Evolutionary conservation across 139 green algal genomes (phyloP), one percentile per base, ranked within the genome.

Genomic region (Tetradesmus lagerheimii): DNA sequence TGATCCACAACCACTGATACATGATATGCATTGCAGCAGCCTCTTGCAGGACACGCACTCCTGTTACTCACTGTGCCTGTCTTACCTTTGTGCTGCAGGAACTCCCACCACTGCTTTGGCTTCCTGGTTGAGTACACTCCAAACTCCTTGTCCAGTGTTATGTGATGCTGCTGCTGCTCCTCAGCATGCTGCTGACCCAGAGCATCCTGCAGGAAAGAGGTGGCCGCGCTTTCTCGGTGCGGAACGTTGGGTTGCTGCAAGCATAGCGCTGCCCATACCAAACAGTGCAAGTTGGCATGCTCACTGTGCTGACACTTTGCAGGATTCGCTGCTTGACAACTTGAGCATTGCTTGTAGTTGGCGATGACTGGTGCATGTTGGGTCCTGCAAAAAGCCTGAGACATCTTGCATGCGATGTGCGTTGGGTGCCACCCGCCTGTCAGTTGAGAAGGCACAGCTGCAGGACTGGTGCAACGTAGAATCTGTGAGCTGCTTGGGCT

Each of bases 11-110:
- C n/a, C n/a, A n/a, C n/a, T n/a, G n/a, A n/a, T n/a, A n/a, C n/a
- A n/a, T n/a, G n/a, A n/a, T n/a, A n/a, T n/a, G n/a, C n/a, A n/a
- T n/a, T n/a, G 23, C 75, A 41, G 35, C 12, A 41, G 2, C 34
- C 8, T n/a, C 25, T 47, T 62, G 38, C 39, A 16, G 57, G 57
- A n/a, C 57, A 15, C n/a, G n/a, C n/a, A n/a, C n/a, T n/a, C n/a
- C n/a, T n/a, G n/a, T n/a, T n/a, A n/a, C n/a, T n/a, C n/a, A 23
- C 38, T 53, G 38, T 39, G 9, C 31, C 29, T 37, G 41, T 31
- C 67, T 18, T 6, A 89, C 85, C 85, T 89, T 84, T 43, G n/a
- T 89, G 85, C 29, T 89, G 71, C 31, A 89, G 25, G 85, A 62
- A 89, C 34, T 75, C 74, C 85, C 85, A 89, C 14, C 67, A 34